Percentiles rank a stretch among this genome's conserved stretches.
Conservation (phyloP, 2,329 filamentous ascomycete genomes). For the Ambrosiella cleistominuta region DNA sequence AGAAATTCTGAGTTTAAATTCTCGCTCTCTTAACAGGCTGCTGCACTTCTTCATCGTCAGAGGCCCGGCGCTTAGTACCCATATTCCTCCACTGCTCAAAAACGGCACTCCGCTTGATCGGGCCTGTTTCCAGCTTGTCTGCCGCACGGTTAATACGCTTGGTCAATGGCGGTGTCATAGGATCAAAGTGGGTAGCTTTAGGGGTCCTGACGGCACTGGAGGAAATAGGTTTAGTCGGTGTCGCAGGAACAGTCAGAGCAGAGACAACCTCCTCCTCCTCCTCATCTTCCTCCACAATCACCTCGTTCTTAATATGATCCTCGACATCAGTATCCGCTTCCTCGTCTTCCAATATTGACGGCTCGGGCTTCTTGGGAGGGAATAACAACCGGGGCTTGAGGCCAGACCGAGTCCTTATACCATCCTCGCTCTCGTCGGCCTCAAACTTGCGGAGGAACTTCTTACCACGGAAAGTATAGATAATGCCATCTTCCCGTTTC, state of each 20-base stretch:
- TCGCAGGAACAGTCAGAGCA: conserved; percentile 16
- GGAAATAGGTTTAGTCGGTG: conserved; percentile 21
- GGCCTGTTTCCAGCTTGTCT: conserved; percentile 30
- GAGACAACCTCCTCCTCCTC: conserved; percentile 16
- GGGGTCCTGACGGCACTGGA: conserved; percentile 25
- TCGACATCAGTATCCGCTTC: conserved; percentile 44
- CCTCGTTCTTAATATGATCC: conserved; percentile 23
- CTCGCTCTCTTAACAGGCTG: conserved; percentile 3
- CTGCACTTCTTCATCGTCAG: conserved; percentile 17
- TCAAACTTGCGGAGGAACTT: conserved; percentile 57
- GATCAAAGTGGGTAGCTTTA: conserved; percentile 35
- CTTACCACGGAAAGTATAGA: conserved; percentile 67
- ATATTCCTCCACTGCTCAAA: conserved; percentile 12
- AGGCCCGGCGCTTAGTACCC: conserved; percentile 27
- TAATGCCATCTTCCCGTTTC: conserved; percentile 50
- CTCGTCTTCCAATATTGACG: conserved; percentile 33
- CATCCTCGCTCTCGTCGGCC: conserved; percentile 22
- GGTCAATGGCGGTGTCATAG: conserved; percentile 45
- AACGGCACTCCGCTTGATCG: conserved; percentile 33
- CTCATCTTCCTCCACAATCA: conserved; percentile 13
- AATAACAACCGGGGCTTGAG: conserved; percentile 60
- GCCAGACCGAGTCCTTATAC: conserved; percentile 36
- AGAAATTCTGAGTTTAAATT: not conserved
- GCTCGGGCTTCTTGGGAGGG: conserved; percentile 28
- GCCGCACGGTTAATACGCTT: conserved; percentile 39